Base-by-base conservation (phyloP, 2,329 filamentous ascomycete genomes). In the Pseudogymnoascus verrucosus region DNA sequence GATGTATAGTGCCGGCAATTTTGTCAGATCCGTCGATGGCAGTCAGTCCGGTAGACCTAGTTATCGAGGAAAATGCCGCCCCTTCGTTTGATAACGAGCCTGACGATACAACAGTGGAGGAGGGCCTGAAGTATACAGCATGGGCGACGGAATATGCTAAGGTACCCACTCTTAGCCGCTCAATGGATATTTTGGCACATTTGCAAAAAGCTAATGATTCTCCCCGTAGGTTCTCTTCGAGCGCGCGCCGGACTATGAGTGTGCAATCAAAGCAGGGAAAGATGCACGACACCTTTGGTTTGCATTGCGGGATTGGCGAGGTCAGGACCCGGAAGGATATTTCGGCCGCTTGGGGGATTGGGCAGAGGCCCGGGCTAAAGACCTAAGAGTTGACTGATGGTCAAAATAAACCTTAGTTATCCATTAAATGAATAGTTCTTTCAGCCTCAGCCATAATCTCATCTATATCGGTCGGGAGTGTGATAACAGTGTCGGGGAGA, bases 211-310 rank as follows among this genome's bases (percentile, higher is more conserved):
- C 66, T 66, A 34, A 12, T 16, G 12, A 68, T 34, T 66, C 37
- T 66, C 61, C 37, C 68, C 66, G n/a, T 66, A 36, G 23, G 69
- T 64, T 8, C 64, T 71, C 37, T 69, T 67, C 44, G 14, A 64
- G 14, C 28, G 63, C 11, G 68, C 67, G 19, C 66, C 69, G 11
- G 64, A 68, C 54, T 69, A 67, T 62, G 21, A 70, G 63, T 28
- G 37, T 54, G 67, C 65, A 36, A 69, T 74, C 34, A 57, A 67
- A 42, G 66, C 67, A 3, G 70, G 70, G 8, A 71, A 67, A 60
- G 71, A 73, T 61, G 70, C 66, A 31, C 69, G 72, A 14, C 65
- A 69, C 44, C 57, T 74, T 61, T 74, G 70, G 71, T 72, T 72
- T 67, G 65, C 68, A 36, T 66, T 73, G 59, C 36, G 47, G 62